Percentiles rank a stretch among this genome's conserved stretches.
Evolutionary conservation across 2,329 filamentous ascomycete genomes (phyloP).

Genomic region (Exophiala viscosa): DNA sequence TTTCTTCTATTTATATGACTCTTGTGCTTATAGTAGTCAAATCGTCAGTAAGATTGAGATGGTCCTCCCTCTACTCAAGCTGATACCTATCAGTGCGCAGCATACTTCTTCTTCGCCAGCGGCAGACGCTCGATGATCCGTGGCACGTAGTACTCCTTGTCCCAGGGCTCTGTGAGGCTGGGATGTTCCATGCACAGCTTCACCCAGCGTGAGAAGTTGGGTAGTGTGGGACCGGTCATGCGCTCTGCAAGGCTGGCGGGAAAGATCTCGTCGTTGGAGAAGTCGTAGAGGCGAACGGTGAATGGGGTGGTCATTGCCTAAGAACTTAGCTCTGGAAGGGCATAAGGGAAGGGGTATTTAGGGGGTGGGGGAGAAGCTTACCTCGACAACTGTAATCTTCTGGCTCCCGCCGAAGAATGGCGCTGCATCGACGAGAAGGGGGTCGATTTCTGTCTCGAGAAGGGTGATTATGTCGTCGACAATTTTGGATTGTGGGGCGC

Average conservation of each 20-base stretch:
- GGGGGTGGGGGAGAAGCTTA: constrained; percentile 34
- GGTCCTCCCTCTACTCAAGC: too few relatives aligned
- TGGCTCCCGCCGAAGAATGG: constrained; percentile 64
- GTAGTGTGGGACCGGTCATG: constrained; percentile 42
- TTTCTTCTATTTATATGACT: too few relatives aligned
- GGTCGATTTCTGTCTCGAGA: constrained; percentile 69
- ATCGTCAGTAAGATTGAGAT: too few relatives aligned
- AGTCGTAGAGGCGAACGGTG: constrained; percentile 56
- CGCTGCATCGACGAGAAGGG: constrained; percentile 50
- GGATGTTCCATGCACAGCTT: constrained; percentile 57
- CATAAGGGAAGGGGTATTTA: neutral
- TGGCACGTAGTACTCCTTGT: constrained; percentile 50
- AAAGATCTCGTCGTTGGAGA: constrained; percentile 51
- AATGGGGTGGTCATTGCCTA: constrained; percentile 65
- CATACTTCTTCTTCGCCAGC: constrained; percentile 41
- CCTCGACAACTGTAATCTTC: constrained; percentile 70
- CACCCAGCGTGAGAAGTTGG: constrained; percentile 66
- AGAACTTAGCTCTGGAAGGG: constrained; percentile 7
- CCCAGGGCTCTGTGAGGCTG: constrained; percentile 62
- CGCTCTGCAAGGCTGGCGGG: constrained; percentile 42
- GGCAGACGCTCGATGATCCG: constrained; percentile 27
- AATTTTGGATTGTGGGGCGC: constrained; percentile 50
- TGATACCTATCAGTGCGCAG: neutral
- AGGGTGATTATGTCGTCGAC: constrained; percentile 52
- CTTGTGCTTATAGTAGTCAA: too few relatives aligned